phyloP scores from a whole-genome alignment of 768 basidiomycete species.

The Neoboletus magnificus region DNA sequence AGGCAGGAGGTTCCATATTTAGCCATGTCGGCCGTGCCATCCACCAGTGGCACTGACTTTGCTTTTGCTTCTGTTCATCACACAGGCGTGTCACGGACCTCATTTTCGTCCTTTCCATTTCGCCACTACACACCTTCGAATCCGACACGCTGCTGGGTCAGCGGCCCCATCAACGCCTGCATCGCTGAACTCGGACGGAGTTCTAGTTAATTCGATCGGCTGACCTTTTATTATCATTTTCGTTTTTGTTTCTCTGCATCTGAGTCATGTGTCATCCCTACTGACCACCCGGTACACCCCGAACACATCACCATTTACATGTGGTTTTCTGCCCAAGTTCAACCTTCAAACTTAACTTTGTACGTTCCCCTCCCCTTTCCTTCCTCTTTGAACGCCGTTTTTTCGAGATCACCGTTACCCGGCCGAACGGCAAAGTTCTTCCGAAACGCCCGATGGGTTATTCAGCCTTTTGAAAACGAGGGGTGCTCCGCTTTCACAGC shows the following conservation, averaged over 20 bases:
- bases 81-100: background rate
- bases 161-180: background rate
- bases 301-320: background rate
- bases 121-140: background rate
- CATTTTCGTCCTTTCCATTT: background rate
- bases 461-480: background rate
- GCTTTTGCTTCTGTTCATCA: background rate
- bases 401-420: background rate
- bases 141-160: background rate
- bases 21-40: background rate
- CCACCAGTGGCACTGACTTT: background rate
- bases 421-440: background rate
- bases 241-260: background rate
- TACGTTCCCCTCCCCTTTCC: background rate
- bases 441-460: background rate
- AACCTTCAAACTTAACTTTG: background rate
- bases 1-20: background rate
- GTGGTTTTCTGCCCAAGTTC: background rate
- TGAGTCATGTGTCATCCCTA: background rate
- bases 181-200: conserved; percentile 1
- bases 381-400: background rate
- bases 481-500: background rate
- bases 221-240: background rate
- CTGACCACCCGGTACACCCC: background rate
- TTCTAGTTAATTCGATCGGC: background rate